Conservation (phyloP, 345 rosid species). For the Euphorbia pulcherrima region DNA sequence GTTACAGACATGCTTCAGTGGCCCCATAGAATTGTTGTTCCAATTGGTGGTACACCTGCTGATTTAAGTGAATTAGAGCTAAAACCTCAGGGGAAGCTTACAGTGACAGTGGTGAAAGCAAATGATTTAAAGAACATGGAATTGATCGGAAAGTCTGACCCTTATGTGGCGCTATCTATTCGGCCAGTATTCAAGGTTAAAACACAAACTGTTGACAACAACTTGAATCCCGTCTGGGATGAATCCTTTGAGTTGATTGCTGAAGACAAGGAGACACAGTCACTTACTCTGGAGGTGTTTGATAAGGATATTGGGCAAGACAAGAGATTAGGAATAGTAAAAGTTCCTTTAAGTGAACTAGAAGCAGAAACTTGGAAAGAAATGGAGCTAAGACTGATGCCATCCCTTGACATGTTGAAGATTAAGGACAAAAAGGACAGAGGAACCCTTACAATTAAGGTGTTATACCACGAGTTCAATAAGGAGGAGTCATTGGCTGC, state of each 20-base stretch:
- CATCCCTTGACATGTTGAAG: slow-evolving; percentile 89
- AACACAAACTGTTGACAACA: slow-evolving; percentile 74
- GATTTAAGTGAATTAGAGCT: too few species aligned
- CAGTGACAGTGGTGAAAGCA: slow-evolving; percentile 66
- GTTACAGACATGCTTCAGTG: too few species aligned
- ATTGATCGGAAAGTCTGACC: slow-evolving; percentile 98
- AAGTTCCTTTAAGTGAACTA: slow-evolving; percentile 57
- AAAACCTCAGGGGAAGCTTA: slow-evolving; percentile 86
- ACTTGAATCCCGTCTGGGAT: slow-evolving; percentile 93
- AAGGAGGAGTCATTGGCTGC: slow-evolving; percentile 83
- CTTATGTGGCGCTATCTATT: slow-evolving; percentile 66
- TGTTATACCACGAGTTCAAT: slow-evolving; percentile 62
- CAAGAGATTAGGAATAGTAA: slow-evolving; percentile 75
- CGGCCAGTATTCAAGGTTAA: slow-evolving; percentile 86
- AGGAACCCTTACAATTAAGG: slow-evolving; percentile 74
- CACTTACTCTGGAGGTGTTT: slow-evolving; percentile 73
- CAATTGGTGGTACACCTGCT: too few species aligned
- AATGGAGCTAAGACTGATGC: slow-evolving; percentile 58
- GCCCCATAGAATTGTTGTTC: too few species aligned
- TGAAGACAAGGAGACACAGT: slow-evolving; percentile 97
- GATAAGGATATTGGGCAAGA: slow-evolving; percentile 96
- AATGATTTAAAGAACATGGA: slow-evolving; percentile 94
- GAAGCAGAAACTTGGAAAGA: slow-evolving; percentile 50
- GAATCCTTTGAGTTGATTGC: slow-evolving; percentile 79
- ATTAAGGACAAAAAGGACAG: slow-evolving; percentile 94